Percentiles rank a stretch among this genome's conserved stretches.
These are phyloP conservation scores for Rauvolfia tetraphylla DNA, from an alignment of 257 asterid species.

Conservation along the genomic window DNA sequence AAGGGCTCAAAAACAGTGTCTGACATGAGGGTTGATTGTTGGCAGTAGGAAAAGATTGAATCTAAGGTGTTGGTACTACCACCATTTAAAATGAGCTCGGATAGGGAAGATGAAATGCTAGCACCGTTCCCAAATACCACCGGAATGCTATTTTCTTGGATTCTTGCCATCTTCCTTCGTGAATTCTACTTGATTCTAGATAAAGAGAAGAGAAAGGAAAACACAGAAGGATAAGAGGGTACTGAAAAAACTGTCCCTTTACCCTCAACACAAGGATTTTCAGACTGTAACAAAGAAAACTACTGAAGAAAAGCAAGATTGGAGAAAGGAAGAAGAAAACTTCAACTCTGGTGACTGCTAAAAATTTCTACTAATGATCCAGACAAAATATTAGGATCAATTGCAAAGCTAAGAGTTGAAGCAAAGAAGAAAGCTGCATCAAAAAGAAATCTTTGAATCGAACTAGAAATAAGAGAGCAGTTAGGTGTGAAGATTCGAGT, in stretches of 20 bases:
- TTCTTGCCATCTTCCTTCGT: slow-evolving; percentile 34
- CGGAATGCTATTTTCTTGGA: slow-evolving; percentile 27
- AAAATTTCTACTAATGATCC: slow-evolving; percentile 12
- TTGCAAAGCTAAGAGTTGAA: slow-evolving; percentile 3
- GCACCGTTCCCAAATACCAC: slow-evolving; percentile 27
- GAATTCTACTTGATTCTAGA: not conserved
- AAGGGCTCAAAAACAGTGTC: slow-evolving; percentile 38
- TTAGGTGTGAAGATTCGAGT: slow-evolving; percentile 12
- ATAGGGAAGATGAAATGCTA: slow-evolving; percentile 47
- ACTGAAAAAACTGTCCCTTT: slow-evolving; percentile 7
- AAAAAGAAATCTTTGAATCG: slow-evolving; percentile 5
- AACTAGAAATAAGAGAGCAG: slow-evolving; percentile 10
- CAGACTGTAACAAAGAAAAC: not conserved
- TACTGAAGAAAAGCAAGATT: not conserved
- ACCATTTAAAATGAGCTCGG: slow-evolving; percentile 58
- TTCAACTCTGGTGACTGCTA: not conserved
- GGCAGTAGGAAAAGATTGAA: slow-evolving; percentile 66
- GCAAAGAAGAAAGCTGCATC: slow-evolving; percentile 6
- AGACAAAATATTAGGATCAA: slow-evolving; percentile 29
- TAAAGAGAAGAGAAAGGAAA: not conserved
- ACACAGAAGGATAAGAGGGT: not conserved
- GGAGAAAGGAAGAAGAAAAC: no score
- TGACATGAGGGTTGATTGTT: slow-evolving; percentile 19
- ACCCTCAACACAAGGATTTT: not conserved
- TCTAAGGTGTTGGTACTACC: slow-evolving; percentile 76